These are phyloP conservation scores for Mycena indigotica DNA, from an alignment of 768 basidiomycete species.

Conservation along the genomic window DNA sequence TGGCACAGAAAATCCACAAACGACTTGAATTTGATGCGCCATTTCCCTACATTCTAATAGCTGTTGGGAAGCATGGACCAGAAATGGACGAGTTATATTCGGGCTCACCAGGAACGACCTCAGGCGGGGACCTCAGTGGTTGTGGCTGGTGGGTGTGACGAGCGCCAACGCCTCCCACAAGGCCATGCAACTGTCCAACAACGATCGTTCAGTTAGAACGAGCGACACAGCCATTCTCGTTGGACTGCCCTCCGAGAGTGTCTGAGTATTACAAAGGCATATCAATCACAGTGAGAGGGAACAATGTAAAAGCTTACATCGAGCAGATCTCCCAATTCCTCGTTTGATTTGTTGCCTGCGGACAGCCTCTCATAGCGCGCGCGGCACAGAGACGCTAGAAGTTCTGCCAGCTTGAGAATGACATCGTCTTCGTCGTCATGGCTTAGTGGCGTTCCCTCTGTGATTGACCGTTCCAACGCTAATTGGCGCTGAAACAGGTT, in stretches of 20 bases:
- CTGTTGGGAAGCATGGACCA: too few species aligned
- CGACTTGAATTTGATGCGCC: too few species aligned
- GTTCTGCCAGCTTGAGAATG: slow-evolving; percentile 16
- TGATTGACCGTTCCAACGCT: slow-evolving; percentile 14
- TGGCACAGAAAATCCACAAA: too few species aligned
- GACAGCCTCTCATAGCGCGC: slow-evolving; percentile 33
- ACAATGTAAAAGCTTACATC: slow-evolving; percentile 34
- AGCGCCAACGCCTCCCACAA: slow-evolving; percentile 36
- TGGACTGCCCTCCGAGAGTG: slow-evolving; percentile 35
- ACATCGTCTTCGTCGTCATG: slow-evolving; percentile 15
- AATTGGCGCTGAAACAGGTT: slow-evolving; percentile 9
- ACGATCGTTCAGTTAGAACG: slow-evolving; percentile 51
- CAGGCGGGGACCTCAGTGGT: too few species aligned
- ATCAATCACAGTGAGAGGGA: not conserved
- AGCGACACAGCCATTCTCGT: slow-evolving; percentile 49
- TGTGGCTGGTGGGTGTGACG: too few species aligned
- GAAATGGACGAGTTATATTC: not conserved
- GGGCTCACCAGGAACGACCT: too few species aligned
- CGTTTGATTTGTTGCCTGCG: slow-evolving; percentile 16
- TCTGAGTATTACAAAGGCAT: slow-evolving; percentile 30
- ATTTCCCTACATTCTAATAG: too few species aligned
- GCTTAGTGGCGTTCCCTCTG: slow-evolving; percentile 11
- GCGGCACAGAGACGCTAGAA: slow-evolving; percentile 31
- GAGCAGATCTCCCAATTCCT: slow-evolving; percentile 38
- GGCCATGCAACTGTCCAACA: slow-evolving; percentile 54